Conservation (phyloP, 306 rosid species). For the Inga laurina region DNA sequence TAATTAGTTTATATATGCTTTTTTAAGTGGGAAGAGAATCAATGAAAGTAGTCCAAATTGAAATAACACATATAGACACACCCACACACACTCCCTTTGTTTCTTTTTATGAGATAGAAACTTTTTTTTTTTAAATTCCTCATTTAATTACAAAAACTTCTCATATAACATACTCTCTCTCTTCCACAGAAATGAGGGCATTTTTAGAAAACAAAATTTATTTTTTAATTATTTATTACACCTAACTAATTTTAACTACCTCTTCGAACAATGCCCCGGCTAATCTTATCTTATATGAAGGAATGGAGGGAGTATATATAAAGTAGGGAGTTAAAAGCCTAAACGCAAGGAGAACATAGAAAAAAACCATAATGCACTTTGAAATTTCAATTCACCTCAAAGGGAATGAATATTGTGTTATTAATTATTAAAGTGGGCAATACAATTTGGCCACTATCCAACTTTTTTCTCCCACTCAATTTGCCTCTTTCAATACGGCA, state of each 20-base stretch:
- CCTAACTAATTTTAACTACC: no score
- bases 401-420: background rate
- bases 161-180: no score
- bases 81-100: no score
- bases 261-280: no score
- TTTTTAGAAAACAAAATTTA: no score
- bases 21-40: background rate
- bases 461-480: background rate
- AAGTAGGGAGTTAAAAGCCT: background rate
- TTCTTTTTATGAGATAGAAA: no score
- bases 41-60: background rate
- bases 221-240: no score
- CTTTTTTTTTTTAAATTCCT: no score
- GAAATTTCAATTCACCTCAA: background rate
- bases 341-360: background rate
- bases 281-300: no score
- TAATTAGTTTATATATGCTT: background rate
- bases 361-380: background rate
- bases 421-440: background rate
- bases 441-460: background rate
- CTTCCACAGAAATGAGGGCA: no score
- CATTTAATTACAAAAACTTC: no score
- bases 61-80: background rate
- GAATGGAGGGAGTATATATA: background rate
- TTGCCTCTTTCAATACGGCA: conserved; percentile 9